Evolutionary conservation across 1,139 yeast species (phyloP).

Genomic region (Sugiyamaella xylanicola): DNA sequence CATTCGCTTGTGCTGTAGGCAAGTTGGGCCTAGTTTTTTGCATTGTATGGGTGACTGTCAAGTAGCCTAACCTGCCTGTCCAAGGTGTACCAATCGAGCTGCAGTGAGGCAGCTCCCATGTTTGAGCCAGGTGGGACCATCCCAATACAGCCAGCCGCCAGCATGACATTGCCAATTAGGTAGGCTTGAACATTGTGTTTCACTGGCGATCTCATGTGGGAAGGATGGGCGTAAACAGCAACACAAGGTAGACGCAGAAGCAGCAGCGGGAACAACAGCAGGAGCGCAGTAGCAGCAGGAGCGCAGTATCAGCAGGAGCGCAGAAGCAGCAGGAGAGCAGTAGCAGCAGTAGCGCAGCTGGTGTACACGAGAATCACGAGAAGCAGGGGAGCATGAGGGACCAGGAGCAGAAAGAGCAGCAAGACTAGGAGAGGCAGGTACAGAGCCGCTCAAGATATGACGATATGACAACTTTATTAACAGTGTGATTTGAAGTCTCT

Average conservation of each 20-base stretch:
- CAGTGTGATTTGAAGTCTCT: too few relatives aligned
- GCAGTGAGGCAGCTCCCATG: background rate
- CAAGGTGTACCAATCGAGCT: background rate
- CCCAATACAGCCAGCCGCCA: background rate
- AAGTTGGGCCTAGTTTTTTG: background rate
- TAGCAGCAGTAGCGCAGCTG: background rate
- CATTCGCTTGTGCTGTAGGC: too few relatives aligned
- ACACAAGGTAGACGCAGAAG: too few relatives aligned
- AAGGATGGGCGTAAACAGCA: background rate
- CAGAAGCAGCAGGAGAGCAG: background rate
- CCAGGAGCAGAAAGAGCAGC: background rate
- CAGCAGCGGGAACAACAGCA: too few relatives aligned
- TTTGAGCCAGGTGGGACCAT: background rate
- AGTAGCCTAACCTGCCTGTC: too few relatives aligned
- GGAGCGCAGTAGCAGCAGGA: background rate
- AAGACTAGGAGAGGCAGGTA: background rate
- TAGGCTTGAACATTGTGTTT: background rate
- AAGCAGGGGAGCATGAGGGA: too few relatives aligned
- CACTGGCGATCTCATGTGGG: background rate
- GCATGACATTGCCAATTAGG: background rate
- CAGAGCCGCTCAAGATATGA: too few relatives aligned
- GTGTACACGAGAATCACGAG: too few relatives aligned
- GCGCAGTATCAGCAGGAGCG: too few relatives aligned
- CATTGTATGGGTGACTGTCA: too few relatives aligned
- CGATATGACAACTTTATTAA: too few relatives aligned